Conservation (phyloP, 1,284 basidiomycete species). For the Stereum hirsutum region DNA sequence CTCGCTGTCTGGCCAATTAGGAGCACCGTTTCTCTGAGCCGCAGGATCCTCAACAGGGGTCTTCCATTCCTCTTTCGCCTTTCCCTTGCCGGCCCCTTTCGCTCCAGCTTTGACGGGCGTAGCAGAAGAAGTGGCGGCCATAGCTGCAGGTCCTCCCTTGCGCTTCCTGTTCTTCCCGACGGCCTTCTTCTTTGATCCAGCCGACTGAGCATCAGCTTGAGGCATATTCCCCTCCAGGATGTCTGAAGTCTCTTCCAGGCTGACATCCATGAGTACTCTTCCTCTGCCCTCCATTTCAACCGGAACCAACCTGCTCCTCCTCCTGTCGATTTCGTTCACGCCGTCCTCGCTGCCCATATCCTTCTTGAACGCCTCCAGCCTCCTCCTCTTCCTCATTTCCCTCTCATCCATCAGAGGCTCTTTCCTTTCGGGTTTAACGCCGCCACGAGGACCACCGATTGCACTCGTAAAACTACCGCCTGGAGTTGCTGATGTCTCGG, state of each 20-base stretch:
- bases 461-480: too few species aligned
- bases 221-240: constrained; percentile 17
- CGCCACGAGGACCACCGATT: neutral
- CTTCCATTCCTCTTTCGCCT: constrained; percentile 4
- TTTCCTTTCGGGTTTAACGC: neutral
- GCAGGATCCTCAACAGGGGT: neutral
- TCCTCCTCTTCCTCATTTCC: constrained; percentile 51
- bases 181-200: constrained; percentile 23
- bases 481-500: too few species aligned
- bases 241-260: constrained; percentile 20
- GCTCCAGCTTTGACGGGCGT: constrained; percentile 1
- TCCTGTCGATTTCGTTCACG: constrained; percentile 11
- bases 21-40: constrained; percentile 25
- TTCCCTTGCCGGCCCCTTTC: constrained; percentile 1
- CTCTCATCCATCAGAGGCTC: constrained; percentile 40
- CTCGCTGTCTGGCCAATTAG: constrained; percentile 68
- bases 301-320: constrained; percentile 34
- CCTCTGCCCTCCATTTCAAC: constrained; percentile 59
- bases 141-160: too few species aligned
- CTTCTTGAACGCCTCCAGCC: constrained; percentile 49
- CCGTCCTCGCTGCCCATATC: constrained; percentile 14
- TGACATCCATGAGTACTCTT: constrained; percentile 49
- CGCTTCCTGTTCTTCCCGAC: constrained; percentile 9
- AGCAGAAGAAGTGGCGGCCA: too few species aligned
- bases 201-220: constrained; percentile 24